Evolutionary conservation across 1,284 basidiomycete species (phyloP).

Genomic region (Pascua guehoae): DNA sequence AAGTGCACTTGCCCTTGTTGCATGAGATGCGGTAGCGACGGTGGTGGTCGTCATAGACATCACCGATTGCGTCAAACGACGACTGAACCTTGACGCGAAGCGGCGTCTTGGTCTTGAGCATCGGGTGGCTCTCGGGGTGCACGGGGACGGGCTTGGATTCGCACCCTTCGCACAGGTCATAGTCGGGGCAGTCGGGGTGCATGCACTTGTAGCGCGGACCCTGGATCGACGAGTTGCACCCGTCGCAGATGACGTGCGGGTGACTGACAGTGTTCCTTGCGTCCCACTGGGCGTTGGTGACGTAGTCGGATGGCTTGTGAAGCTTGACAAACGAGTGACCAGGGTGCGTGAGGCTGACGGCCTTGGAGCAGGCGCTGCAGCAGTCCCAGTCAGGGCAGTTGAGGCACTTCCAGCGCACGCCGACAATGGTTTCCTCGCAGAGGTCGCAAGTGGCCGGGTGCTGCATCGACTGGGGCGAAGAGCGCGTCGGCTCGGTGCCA

Average conservation of each 20-base stretch:
- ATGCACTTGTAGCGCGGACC: slow-evolving; percentile 59
- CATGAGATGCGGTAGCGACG: slow-evolving; percentile 9
- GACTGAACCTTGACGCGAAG: slow-evolving; percentile 35
- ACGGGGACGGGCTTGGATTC: slow-evolving; percentile 73
- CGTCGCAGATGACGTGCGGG: slow-evolving; percentile 42
- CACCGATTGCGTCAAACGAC: slow-evolving; percentile 21
- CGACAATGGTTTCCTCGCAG: slow-evolving; percentile 39
- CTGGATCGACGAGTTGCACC: slow-evolving; percentile 37
- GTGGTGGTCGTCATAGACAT: slow-evolving; percentile 19
- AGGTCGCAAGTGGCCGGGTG: slow-evolving; percentile 45
- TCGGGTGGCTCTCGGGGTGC: slow-evolving; percentile 68
- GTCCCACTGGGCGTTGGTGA: slow-evolving; percentile 18
- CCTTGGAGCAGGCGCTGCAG: slow-evolving; percentile 66
- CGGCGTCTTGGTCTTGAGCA: slow-evolving; percentile 68
- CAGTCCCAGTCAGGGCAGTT: slow-evolving; percentile 53
- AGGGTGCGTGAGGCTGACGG: slow-evolving; percentile 66
- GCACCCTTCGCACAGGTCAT: slow-evolving; percentile 75
- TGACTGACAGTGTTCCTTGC: slow-evolving; percentile 54
- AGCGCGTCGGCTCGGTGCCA: slow-evolving; percentile 18
- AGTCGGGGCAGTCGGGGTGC: slow-evolving; percentile 74
- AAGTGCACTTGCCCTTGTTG: background rate
- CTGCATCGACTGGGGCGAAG: slow-evolving; percentile 12
- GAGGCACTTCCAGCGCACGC: slow-evolving; percentile 48
- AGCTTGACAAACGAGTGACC: slow-evolving; percentile 71
- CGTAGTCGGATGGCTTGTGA: slow-evolving; percentile 54